A percentile compares a stretch with the other conserved stretches of the same genome.
phyloP scores from a whole-genome alignment of 257 asterid genomes.

The Gentiana straminea region DNA sequence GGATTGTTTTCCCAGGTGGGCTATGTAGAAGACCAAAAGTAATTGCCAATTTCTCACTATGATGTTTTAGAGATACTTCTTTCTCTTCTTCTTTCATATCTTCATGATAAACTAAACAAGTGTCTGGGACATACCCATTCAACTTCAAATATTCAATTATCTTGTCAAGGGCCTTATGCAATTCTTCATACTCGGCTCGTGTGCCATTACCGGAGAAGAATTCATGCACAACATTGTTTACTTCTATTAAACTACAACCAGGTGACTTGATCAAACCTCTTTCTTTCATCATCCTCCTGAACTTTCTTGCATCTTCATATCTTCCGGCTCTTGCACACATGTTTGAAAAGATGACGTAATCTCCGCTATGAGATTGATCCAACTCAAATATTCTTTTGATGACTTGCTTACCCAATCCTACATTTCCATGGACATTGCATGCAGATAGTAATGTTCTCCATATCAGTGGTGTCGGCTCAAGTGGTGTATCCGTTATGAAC shows the following conservation, averaged over 20 bases:
- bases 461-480: conserved; percentile 21
- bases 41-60: conserved; percentile 36
- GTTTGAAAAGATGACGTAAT: conserved; percentile 25
- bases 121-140: conserved; percentile 29
- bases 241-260: conserved; percentile 30
- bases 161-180: conserved; percentile 24
- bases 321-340: conserved; percentile 30
- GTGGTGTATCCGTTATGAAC: conserved; percentile 18
- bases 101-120: conserved; percentile 17
- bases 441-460: conserved; percentile 36
- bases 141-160: conserved; percentile 18
- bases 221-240: conserved; percentile 22
- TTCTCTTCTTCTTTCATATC: conserved; percentile 23
- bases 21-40: conserved; percentile 27
- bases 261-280: conserved; percentile 19
- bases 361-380: conserved; percentile 28
- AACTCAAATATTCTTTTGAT: conserved; percentile 15
- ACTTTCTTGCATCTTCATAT: conserved; percentile 19
- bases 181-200: conserved; percentile 17
- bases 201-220: conserved; percentile 36
- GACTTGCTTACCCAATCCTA: conserved; percentile 23
- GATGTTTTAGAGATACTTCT: conserved; percentile 24
- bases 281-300: conserved; percentile 21
- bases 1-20: conserved; percentile 24
- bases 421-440: conserved; percentile 24